Evolutionary conservation across 2,329 filamentous ascomycete species (phyloP), one percentile per base, ranked within the genome.

Genomic region (Phialemoniopsis sp.): DNA sequence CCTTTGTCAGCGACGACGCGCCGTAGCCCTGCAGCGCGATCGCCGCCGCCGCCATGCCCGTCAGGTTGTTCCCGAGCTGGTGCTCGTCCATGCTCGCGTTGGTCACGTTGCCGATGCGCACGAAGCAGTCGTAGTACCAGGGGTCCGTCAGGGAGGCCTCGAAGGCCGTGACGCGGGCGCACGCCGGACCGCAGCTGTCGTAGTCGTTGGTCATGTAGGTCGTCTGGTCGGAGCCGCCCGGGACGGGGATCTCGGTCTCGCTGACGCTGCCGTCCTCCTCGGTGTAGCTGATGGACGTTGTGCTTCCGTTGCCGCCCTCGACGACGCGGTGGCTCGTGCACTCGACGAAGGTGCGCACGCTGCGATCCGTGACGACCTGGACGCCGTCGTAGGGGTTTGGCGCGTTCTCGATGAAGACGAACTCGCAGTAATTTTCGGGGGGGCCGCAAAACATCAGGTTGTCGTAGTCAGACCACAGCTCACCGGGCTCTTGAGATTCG

Each of bases 41-140:
- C 1, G 61, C 58, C 2, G 54, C 47, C 6, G 60, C 52, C 1
- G 63, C 60, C 17, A 63, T 49, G 13, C 46, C 44, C 2, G 58
- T 57, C 39, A 68, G 55, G 15, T 56, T 44, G 32, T 52, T 46
- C 26, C 62, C 60, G 14, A 68, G 52, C 1, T 47, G 39, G 8
- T 45, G 34, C 15, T 38, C 38, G 6, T 42, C 40, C 19, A 29
- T 32, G 8, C 28, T 37, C 16, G 34, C 40, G 16, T 41, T 42
- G 33, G 34, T 29, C 2, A 66, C 65, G 3, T 45, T 15, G 1
- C 50, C 52, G 5, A 69, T 36, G 1, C 55, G 62, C 13, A 66
- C 52, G 37, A 66, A 61, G 50, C 67, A 70, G 13, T 38, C 43
- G 48, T 70, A 70, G 40, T 58, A 67, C 64, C 64, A 70, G 1